These are phyloP conservation scores for Debaryomyces maramus DNA, from an alignment of 805 yeast species.

Conservation along the genomic window DNA sequence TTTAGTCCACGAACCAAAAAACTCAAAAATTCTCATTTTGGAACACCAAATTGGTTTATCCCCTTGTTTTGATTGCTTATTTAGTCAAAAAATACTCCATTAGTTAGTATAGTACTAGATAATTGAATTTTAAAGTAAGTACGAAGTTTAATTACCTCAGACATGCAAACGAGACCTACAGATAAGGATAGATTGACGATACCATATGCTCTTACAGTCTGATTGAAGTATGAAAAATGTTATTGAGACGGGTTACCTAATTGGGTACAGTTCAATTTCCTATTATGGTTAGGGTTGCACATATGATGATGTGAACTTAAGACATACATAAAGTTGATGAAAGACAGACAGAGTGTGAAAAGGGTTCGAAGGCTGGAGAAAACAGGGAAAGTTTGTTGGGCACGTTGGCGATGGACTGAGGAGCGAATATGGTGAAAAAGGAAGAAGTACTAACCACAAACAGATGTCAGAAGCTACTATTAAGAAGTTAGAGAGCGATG, in stretches of 20 bases:
- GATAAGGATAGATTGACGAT: neutral
- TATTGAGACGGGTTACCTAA: slow-evolving; percentile 20
- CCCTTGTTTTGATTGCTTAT: slow-evolving; percentile 14
- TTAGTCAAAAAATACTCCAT: slow-evolving; percentile 3
- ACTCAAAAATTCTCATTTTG: slow-evolving; percentile 7
- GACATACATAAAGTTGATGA: too few relatives aligned
- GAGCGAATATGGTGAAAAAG: too few relatives aligned
- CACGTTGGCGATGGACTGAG: too few relatives aligned
- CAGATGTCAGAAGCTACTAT: slow-evolving; percentile 43
- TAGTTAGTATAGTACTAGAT: neutral
- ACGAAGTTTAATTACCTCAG: too few relatives aligned
- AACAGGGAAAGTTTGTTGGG: too few relatives aligned
- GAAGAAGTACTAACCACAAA: slow-evolving; percentile 5
- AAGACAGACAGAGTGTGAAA: too few relatives aligned
- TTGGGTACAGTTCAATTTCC: slow-evolving; percentile 24
- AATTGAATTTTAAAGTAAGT: neutral
- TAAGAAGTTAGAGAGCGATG: slow-evolving; percentile 36
- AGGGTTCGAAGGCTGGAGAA: too few relatives aligned
- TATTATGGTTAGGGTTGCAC: slow-evolving; percentile 28
- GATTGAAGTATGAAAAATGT: too few relatives aligned
- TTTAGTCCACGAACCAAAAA: slow-evolving; percentile 1
- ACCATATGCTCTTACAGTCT: too few relatives aligned
- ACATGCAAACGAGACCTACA: too few relatives aligned
- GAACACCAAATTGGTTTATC: slow-evolving; percentile 12
- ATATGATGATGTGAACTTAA: slow-evolving; percentile 12